Evolutionary conservation across 495 filamentous ascomycete genomes (phyloP).

Genomic region (Penicillium desertorum): DNA sequence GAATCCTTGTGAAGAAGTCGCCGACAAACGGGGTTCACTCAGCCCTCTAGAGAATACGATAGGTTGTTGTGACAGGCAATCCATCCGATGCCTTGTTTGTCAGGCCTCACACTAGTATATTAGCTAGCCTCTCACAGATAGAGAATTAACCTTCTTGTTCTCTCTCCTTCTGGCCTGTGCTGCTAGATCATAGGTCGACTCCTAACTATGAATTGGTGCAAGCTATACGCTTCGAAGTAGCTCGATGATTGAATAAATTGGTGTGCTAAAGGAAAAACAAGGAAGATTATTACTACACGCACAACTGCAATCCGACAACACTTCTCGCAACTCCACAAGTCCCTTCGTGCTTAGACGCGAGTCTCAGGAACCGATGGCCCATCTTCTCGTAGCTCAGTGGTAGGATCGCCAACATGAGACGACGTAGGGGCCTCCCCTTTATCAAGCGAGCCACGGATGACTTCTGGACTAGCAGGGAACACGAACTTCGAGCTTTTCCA

Average conservation of each 20-base stretch:
- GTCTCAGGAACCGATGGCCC: slow-evolving; percentile 7
- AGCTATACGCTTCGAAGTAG: not conserved
- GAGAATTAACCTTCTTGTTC: too few relatives aligned
- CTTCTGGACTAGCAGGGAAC: slow-evolving; percentile 30
- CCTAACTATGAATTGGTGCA: not conserved
- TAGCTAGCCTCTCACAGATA: too few relatives aligned
- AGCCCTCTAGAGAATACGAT: not conserved
- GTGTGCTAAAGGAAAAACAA: not conserved
- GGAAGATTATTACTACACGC: not conserved
- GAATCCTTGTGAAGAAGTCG: slow-evolving; percentile 19
- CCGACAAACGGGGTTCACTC: not conserved
- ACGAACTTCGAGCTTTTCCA: slow-evolving; percentile 57
- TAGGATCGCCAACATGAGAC: slow-evolving; percentile 21
- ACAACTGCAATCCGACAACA: not conserved
- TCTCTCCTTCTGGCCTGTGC: too few relatives aligned
- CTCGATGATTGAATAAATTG: not conserved
- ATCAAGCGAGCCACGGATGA: slow-evolving; percentile 27
- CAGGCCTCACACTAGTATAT: too few relatives aligned
- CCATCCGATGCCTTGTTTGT: too few relatives aligned
- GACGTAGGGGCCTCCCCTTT: slow-evolving; percentile 19
- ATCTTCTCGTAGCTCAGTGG: slow-evolving; percentile 16
- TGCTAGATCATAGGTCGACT: too few relatives aligned
- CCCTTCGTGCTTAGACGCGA: not conserved
- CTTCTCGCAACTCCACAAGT: not conserved
- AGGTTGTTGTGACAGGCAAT: too few relatives aligned